Conservation (phyloP, 2,329 filamentous ascomycete species). For the Ceratocystis albifundus region DNA sequence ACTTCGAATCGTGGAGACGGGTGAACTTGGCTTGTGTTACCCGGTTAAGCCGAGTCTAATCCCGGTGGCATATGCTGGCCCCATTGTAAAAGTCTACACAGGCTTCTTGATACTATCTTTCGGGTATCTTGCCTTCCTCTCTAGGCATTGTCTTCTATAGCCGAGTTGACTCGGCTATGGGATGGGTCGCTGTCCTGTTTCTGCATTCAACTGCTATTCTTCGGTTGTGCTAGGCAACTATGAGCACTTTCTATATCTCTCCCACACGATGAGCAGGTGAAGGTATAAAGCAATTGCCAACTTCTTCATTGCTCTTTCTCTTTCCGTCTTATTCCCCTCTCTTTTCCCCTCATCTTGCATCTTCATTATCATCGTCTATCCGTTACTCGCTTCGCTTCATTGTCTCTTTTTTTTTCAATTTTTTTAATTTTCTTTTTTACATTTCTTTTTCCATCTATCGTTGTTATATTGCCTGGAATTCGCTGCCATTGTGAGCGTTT, state of each 20-base stretch:
- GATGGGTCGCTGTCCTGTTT: neutral
- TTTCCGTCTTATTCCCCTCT: neutral
- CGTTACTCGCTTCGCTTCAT: neutral
- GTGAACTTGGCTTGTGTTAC: neutral
- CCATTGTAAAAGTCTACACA: neutral
- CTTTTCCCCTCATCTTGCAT: neutral
- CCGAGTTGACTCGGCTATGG: neutral
- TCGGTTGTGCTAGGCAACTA: slow-evolving; percentile 7
- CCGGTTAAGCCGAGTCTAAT: neutral
- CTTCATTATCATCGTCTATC: neutral
- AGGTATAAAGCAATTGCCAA: neutral
- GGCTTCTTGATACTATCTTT: neutral
- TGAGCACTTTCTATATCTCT: neutral
- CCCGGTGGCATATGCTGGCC: neutral
- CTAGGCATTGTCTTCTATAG: neutral
- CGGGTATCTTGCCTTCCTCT: neutral
- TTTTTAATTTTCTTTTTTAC: neutral
- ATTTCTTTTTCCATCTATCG: neutral
- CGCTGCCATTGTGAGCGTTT: too few relatives aligned
- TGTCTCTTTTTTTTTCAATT: neutral
- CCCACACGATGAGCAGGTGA: neutral
- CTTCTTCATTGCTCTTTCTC: neutral
- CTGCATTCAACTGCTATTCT: neutral
- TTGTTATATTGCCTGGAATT: neutral
- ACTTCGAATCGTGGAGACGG: neutral